Percentiles rank a stretch among this genome's conserved stretches.
phyloP scores from a whole-genome alignment of 768 basidiomycete genomes.

The Lanmaoa pseudosensibilis region DNA sequence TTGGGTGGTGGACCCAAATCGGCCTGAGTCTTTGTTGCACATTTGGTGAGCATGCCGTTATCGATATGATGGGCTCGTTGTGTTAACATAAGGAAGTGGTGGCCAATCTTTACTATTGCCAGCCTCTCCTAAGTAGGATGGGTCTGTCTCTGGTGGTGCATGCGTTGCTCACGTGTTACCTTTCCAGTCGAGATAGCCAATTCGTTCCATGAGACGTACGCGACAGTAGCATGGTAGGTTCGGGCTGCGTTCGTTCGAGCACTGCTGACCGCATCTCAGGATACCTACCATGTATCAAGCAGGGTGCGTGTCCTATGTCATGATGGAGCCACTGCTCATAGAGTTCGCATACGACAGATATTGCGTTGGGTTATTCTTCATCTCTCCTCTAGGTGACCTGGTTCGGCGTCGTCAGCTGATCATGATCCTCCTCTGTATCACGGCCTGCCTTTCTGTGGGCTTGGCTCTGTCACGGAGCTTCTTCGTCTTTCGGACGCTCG shows the following conservation, averaged over 20 bases:
- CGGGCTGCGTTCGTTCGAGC: neutral
- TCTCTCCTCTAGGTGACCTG: constrained; percentile 48
- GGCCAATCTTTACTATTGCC: constrained; percentile 80
- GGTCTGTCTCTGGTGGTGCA: neutral
- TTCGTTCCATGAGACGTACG: constrained; percentile 37
- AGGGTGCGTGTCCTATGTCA: constrained; percentile 42
- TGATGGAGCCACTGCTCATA: neutral
- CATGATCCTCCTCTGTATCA: constrained; percentile 34
- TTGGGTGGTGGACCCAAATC: constrained; percentile 41
- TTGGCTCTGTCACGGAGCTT: constrained; percentile 39
- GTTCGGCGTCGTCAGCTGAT: constrained; percentile 45
- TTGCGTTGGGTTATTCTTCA: constrained; percentile 40
- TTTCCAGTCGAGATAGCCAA: constrained; percentile 34
- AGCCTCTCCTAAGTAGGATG: constrained; percentile 68
- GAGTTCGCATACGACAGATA: neutral
- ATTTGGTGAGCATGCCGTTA: constrained; percentile 35
- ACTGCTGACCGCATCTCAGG: constrained; percentile 31
- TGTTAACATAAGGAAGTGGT: constrained; percentile 33
- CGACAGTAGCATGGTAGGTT: constrained; percentile 34
- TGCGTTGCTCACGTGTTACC: neutral
- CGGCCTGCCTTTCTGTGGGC: constrained; percentile 40
- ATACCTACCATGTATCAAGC: constrained; percentile 68
- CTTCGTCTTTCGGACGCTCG: constrained; percentile 33
- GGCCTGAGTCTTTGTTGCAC: constrained; percentile 50
- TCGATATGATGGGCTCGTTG: neutral